phyloP scores from a whole-genome alignment of 2,329 filamentous ascomycete genomes.

The Blastomyces emzantsi region DNA sequence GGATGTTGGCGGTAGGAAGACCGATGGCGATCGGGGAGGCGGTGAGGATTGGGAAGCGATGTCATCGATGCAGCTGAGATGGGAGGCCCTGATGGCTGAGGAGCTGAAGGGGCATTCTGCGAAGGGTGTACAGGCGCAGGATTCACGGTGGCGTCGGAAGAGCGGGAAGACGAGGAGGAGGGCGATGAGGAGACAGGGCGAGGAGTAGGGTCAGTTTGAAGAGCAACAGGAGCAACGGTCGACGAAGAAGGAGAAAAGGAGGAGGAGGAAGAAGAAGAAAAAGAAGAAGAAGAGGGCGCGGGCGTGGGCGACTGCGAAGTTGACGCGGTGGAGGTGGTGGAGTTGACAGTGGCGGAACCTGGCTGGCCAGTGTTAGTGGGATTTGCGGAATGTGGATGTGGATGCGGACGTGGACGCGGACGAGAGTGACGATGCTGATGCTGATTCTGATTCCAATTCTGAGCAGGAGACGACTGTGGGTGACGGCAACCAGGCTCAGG shows the following conservation, averaged over 20 bases:
- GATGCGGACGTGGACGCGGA: not conserved
- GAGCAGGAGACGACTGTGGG: not conserved
- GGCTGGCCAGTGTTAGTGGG: not conserved
- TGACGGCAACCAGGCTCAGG: not conserved
- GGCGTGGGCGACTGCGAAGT: not conserved
- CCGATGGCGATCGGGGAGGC: conserved; percentile 5
- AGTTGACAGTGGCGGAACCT: conserved; percentile 24
- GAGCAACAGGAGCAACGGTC: not conserved
- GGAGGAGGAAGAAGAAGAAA: not conserved
- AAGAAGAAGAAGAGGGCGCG: not conserved
- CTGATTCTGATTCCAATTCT: conserved; percentile 10
- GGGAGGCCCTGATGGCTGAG: conserved; percentile 7
- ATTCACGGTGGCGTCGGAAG: not conserved
- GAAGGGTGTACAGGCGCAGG: not conserved
- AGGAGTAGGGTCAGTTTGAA: not conserved
- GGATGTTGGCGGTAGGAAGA: conserved; percentile 13
- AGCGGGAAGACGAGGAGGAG: not conserved
- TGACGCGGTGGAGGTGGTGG: conserved; percentile 17
- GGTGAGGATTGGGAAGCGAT: conserved; percentile 24
- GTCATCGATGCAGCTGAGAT: conserved; percentile 40
- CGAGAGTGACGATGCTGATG: conserved; percentile 26
- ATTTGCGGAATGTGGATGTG: not conserved
- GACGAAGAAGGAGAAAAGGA: not conserved
- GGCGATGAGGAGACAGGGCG: not conserved
- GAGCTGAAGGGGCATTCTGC: conserved; percentile 4